Base-by-base conservation (phyloP, 2,329 filamentous ascomycete genomes). In the Botrytis porri region DNA sequence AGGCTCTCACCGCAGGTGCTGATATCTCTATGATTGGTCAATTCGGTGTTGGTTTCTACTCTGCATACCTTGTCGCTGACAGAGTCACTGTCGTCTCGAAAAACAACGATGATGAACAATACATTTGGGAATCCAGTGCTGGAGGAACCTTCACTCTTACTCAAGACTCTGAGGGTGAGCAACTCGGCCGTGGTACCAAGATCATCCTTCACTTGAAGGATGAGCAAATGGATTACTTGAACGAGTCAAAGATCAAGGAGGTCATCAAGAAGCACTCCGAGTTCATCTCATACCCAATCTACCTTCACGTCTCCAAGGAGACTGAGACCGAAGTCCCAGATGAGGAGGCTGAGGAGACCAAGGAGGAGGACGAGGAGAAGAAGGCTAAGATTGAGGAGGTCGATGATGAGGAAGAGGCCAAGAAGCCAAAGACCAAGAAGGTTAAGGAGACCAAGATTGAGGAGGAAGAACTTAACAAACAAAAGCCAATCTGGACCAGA, bases 201-300 rank as follows among this genome's bases (percentile, higher is more conserved):
- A 97, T 99, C 84, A 91, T 98, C 85, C 94, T 99, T 76, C 93
- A 98, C 89, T 89, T 99, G 82, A 99, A 99, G 93, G 96, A 99
- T 81, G 96, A 99, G 90, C 96, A 99, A 89, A 88, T 88, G 78
- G 96, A 98, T 85, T 99, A 97, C 91, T 89, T 98, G 79, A 97
- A 98, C 86, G 96, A 99, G 92, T 89, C 89, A 89, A 96, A 95
- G 90, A 92, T 99, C 89, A 99, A 99, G 93, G 96, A 99, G 89
- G 95, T 99, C 79, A 95, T 99, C 89, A 98, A 98, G 94, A 99
- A 99, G 93, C 96, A 99, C 93, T 98, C 96, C 83, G 96, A 99
- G 88, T 99, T 99, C 90, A 99, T 99, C 88, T 98, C 96, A 69
- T 99, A 99, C 90, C 96, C 96, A 83, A 99, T 99, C 92, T 99